These are phyloP conservation scores for Alternaria brassicicola DNA, from an alignment of 2,329 filamentous ascomycete genomes.

Conservation along the genomic window DNA sequence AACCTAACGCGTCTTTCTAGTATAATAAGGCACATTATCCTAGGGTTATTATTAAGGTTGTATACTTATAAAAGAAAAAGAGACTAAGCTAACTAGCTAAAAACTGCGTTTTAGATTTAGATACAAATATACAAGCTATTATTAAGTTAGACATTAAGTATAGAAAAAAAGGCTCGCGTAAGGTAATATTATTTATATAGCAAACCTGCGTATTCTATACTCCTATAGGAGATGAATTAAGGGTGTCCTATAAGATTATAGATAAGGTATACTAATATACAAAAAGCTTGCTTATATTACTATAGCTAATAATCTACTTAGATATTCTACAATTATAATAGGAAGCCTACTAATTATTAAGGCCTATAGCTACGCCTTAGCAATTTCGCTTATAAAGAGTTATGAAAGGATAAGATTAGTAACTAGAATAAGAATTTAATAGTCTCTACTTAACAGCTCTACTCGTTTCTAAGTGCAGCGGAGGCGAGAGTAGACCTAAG, in stretches of 20 bases:
- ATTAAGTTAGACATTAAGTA: conserved; percentile 26
- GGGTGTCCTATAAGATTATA: conserved; percentile 5
- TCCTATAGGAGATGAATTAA: conserved; percentile 14
- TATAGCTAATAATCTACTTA: background rate
- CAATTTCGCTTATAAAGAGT: conserved; percentile 18
- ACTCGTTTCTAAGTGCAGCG: conserved; percentile 5
- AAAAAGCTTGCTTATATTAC: background rate
- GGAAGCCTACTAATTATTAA: background rate
- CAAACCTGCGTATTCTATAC: conserved; percentile 7
- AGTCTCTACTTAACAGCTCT: conserved; percentile 15
- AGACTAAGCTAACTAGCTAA: conserved; percentile 21
- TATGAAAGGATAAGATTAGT: conserved; percentile 9
- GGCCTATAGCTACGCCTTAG: conserved; percentile 21
- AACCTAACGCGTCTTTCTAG: conserved; percentile 31
- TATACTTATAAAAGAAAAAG: conserved; percentile 23
- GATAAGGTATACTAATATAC: conserved; percentile 8
- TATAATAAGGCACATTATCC: conserved; percentile 30
- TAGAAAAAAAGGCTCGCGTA: conserved; percentile 15
- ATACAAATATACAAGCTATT: conserved; percentile 20
- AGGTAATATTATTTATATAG: conserved; percentile 17
- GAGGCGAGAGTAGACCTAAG: conserved; percentile 6
- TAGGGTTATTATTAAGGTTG: conserved; percentile 28
- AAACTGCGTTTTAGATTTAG: conserved; percentile 27
- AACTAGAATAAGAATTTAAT: conserved; percentile 3
- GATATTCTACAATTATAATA: background rate